Evolutionary conservation across 495 filamentous ascomycete genomes (phyloP).

Genomic region (Aspergillus cristatus): DNA sequence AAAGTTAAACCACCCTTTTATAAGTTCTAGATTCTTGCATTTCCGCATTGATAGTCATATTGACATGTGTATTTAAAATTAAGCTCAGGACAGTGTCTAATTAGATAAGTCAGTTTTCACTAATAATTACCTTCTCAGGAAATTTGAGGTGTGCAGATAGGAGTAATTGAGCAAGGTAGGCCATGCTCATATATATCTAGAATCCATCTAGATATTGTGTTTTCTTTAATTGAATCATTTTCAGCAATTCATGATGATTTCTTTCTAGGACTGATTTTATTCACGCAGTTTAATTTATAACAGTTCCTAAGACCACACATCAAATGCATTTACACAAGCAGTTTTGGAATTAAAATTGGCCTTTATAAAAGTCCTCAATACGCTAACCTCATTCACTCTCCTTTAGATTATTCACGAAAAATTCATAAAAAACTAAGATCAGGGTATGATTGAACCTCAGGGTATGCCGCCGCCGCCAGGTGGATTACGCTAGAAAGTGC

Average conservation of each 20-base stretch:
- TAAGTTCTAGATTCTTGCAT: neutral
- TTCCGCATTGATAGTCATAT: neutral
- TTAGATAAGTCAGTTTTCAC: neutral
- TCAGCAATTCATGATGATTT: neutral
- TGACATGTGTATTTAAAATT: neutral
- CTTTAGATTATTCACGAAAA: too few relatives aligned
- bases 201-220: too few relatives aligned
- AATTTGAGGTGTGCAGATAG: too few relatives aligned
- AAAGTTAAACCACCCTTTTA: neutral
- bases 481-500: too few relatives aligned
- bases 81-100: neutral
- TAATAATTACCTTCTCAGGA: neutral
- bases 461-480: too few relatives aligned
- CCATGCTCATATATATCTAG: neutral
- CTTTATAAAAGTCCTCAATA: neutral
- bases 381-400: neutral
- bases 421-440: too few relatives aligned
- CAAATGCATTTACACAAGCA: neutral
- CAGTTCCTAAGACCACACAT: neutral
- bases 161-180: neutral
- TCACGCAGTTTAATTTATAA: neutral
- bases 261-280: neutral
- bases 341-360: neutral
- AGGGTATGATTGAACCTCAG: too few relatives aligned
- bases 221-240: neutral